Percentiles rank a stretch among this genome's conserved stretches.
phyloP scores from a whole-genome alignment of 2,329 filamentous ascomycete genomes.

The Neocatenulostroma microsporum region DNA sequence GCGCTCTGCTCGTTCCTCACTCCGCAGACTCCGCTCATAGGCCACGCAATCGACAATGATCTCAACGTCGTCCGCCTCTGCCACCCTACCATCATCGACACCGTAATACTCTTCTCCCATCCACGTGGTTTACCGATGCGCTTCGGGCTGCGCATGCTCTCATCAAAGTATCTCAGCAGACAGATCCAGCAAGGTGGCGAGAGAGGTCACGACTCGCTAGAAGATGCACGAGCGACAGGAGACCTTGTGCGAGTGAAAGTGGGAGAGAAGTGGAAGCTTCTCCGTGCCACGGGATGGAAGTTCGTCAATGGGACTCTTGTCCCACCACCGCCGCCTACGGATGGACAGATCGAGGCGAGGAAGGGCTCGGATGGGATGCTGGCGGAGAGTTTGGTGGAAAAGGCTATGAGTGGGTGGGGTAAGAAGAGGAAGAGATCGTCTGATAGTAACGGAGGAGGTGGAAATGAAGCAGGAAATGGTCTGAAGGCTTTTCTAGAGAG shows the following conservation, averaged over 20 bases:
- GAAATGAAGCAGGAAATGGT: neutral
- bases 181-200: constrained; percentile 67
- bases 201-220: constrained; percentile 77
- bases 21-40: constrained; percentile 74
- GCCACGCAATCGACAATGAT: constrained; percentile 93
- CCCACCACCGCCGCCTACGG: constrained; percentile 13
- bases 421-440: constrained; percentile 2
- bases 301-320: constrained; percentile 43
- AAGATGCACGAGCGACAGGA: constrained; percentile 83
- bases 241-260: constrained; percentile 72
- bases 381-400: neutral
- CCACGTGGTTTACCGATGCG: constrained; percentile 67
- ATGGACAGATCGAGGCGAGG: neutral
- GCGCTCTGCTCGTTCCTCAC: constrained; percentile 69
- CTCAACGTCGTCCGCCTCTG: constrained; percentile 77
- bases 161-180: constrained; percentile 59
- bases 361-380: neutral
- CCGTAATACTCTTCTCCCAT: constrained; percentile 75
- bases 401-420: neutral
- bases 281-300: constrained; percentile 62
- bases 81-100: constrained; percentile 79
- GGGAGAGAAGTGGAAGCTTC: constrained; percentile 58
- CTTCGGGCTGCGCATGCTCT: constrained; percentile 67
- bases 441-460: neutral
- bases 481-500: constrained; percentile 1